Conservation (phyloP, 495 filamentous ascomycete species). For the Pseudomonodictys pantanalensis region DNA sequence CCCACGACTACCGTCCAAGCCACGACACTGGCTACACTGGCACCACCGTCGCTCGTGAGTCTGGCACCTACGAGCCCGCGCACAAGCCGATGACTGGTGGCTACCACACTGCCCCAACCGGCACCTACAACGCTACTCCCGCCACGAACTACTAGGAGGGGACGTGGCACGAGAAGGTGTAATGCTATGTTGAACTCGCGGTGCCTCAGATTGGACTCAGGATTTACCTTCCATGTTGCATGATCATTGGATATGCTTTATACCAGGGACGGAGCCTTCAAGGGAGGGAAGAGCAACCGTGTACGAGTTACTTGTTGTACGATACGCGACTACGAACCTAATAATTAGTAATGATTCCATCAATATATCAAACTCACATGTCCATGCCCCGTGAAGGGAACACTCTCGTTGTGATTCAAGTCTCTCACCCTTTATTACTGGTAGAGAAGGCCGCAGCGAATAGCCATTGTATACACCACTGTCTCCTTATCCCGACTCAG, state of each 20-base stretch:
- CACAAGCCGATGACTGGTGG: conserved; percentile 31
- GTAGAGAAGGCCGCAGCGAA: too few relatives aligned
- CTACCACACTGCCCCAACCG: conserved; percentile 36
- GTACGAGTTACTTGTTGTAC: background rate
- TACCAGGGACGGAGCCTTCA: conserved; percentile 23
- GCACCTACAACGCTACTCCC: conserved; percentile 24
- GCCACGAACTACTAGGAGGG: conserved; percentile 24
- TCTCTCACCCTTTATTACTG: too few relatives aligned
- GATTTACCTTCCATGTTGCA: too few relatives aligned
- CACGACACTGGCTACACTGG: conserved; percentile 42
- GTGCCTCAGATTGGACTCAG: too few relatives aligned
- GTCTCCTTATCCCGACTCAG: too few relatives aligned
- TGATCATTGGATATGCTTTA: too few relatives aligned
- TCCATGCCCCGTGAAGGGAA: too few relatives aligned
- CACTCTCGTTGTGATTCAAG: too few relatives aligned
- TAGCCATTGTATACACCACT: too few relatives aligned
- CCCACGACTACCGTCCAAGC: conserved; percentile 33
- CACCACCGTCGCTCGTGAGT: conserved; percentile 33
- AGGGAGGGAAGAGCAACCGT: background rate
- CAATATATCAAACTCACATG: background rate
- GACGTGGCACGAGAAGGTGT: too few relatives aligned
- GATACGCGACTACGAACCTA: conserved; percentile 9
- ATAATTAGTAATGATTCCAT: conserved; percentile 13
- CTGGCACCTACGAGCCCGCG: conserved; percentile 13
- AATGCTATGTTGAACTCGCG: background rate